Evolutionary conservation across 495 filamentous ascomycete genomes (phyloP).

Genomic region (Talaromyces trachyspermus): DNA sequence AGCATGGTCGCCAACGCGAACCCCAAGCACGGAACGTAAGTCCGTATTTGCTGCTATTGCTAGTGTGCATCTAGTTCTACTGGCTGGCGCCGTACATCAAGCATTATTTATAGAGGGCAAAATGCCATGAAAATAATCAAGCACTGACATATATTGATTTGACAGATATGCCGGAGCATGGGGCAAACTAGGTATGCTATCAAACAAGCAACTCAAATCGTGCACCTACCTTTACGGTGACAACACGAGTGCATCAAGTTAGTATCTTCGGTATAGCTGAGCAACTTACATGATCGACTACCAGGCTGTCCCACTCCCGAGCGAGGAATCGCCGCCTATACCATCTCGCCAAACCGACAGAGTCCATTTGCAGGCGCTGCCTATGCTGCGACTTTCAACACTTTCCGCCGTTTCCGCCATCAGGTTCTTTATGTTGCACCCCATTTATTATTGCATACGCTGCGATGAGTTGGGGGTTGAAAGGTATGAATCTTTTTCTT

Average conservation of each 20-base stretch:
- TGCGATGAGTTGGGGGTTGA: slow-evolving; percentile 76
- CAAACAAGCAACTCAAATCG: no score
- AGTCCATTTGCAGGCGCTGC: slow-evolving; percentile 54
- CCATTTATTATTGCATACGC: slow-evolving; percentile 69
- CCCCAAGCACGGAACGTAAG: background rate
- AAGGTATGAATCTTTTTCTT: slow-evolving; percentile 47
- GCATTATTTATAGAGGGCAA: no score
- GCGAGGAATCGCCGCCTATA: slow-evolving; percentile 55
- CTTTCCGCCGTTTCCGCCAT: slow-evolving; percentile 47
- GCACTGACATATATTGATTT: no score
- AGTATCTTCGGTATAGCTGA: no score
- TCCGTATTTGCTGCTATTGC: no score
- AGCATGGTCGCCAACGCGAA: background rate
- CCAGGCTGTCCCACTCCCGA: slow-evolving; percentile 46
- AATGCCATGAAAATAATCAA: no score
- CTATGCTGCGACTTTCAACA: slow-evolving; percentile 59
- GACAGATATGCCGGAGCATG: background rate
- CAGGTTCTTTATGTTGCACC: slow-evolving; percentile 82
- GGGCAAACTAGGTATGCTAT: background rate
- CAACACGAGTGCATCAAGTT: no score
- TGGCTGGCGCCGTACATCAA: no score
- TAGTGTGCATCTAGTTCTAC: no score
- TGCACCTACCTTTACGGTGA: no score
- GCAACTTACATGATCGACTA: slow-evolving; percentile 2
- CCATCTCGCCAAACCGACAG: slow-evolving; percentile 58